Base-by-base conservation (phyloP, 148 eudicot genomes). In the Persicaria tinctoria region DNA sequence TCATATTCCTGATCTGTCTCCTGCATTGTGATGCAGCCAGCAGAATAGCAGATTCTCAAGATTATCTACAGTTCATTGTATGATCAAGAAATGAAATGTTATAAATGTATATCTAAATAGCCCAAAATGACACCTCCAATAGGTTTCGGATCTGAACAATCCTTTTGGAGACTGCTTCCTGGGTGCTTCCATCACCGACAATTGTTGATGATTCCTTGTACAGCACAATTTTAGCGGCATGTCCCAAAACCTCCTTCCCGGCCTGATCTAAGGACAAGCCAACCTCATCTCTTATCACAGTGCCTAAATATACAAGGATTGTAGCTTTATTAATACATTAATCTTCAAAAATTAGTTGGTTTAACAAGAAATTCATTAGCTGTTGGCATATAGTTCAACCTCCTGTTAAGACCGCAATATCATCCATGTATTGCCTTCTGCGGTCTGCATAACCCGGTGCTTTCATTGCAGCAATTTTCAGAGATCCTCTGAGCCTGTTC, bases 361-460 rank as follows among this genome's bases (percentile, higher is more conserved):
- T 27, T 6, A 62, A 74, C 59, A 80, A 16, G 46, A 78, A 51
- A 18, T 38, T 11, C n/a, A 56, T 62, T 18, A 64, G 59, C 47
- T 45, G 73, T 50, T 50, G 73, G 12, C 32, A 50, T 55, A 17
- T 38, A 20, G 69, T 44, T 27, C 57, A 56, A 88, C 93, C 94
- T 83, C 91, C 91, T 45, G 90, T 88, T 48, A 90, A 82, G 59
- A 85, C 51, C 76, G 91, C 95, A 76, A 90, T 88, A 73, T 90
- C 95, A 82, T 90, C 91, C 60, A 90, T 80, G 77, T 88, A 88
- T 78, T 86, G 90, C 71, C 83, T 86, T 75, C 74, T 85, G 46
- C 95, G 83, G 46, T 88, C 95, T 59, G 86, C 95, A 77, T 85
- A 90, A 72, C 95, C 95, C 53, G 95, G 95, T 70, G 89, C 88